Conservation (phyloP, 1,284 basidiomycete species). For the Stereum hirsutum region DNA sequence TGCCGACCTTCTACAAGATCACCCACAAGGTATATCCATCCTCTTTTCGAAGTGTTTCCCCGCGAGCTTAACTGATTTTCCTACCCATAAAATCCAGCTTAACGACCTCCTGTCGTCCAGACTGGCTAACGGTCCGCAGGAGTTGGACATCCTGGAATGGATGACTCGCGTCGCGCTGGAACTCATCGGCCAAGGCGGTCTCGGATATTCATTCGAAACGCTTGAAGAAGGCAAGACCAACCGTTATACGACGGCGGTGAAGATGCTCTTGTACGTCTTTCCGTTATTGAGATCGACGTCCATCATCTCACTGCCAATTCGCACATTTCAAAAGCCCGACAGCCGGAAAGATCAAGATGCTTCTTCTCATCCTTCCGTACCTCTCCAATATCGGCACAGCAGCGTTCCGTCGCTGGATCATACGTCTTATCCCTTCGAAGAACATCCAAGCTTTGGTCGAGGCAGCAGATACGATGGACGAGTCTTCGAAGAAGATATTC, state of each 20-base stretch:
- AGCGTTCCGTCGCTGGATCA: constrained; percentile 23
- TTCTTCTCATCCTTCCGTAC: constrained; percentile 25
- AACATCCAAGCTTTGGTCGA: constrained; percentile 23
- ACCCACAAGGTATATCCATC: not conserved
- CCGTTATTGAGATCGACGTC: no score
- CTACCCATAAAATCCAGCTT: not conserved
- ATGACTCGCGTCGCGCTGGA: constrained; percentile 26
- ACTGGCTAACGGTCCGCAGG: constrained; percentile 8
- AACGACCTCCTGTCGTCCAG: not conserved
- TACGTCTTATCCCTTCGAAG: constrained; percentile 24
- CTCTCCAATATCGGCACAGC: constrained; percentile 24
- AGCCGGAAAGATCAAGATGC: no score
- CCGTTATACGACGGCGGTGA: constrained; percentile 21
- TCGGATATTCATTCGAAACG: constrained; percentile 30
- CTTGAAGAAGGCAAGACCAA: constrained; percentile 17
- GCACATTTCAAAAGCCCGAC: no score
- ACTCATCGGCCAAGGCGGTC: constrained; percentile 22
- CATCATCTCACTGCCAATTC: no score
- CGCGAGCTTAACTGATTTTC: not conserved
- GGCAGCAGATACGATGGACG: constrained; percentile 28
- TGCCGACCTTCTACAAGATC: not conserved
- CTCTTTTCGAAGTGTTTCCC: no score
- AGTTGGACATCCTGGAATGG: constrained; percentile 28
- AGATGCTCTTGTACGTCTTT: no score
- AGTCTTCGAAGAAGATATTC: constrained; percentile 27